phyloP scores from a whole-genome alignment of 140 eudicot species.

The Ambrosia hybrid region DNA sequence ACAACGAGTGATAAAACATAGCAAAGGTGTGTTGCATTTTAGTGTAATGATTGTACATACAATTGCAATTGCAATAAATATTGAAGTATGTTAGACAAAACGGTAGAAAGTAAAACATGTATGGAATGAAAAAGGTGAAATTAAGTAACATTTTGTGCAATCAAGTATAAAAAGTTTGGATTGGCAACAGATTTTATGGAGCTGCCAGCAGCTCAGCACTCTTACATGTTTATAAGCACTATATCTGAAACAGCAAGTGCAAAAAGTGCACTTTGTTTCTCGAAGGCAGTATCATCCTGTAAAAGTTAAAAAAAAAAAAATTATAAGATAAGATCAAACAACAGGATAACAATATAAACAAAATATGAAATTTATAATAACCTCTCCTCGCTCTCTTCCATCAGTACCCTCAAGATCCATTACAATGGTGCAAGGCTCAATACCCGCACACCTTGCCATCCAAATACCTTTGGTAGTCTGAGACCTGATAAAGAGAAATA shows the following conservation, averaged over 20 bases:
- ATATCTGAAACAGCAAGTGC: constrained; percentile 98
- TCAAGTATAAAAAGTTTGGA: background rate
- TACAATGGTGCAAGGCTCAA: constrained; percentile 95
- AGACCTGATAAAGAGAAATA: constrained; percentile 45
- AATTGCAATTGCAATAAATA: background rate
- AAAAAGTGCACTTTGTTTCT: constrained; percentile 96
- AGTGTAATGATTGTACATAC: too few relatives aligned
- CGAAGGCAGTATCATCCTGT: constrained; percentile 95
- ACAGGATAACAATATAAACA: background rate
- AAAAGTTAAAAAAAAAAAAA: constrained; percentile 14
- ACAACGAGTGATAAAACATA: background rate
- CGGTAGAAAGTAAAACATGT: background rate
- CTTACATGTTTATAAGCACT: constrained; percentile 98
- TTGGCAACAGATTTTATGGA: background rate
- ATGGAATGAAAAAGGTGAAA: background rate
- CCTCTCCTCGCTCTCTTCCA: constrained; percentile 99
- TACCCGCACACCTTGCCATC: constrained; percentile 85
- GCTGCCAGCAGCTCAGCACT: constrained; percentile 1
- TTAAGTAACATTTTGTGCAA: background rate
- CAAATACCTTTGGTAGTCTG: constrained; percentile 99
- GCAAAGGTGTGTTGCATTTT: too few relatives aligned
- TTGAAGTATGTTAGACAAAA: background rate
- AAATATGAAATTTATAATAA: constrained; percentile 14
- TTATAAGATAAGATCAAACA: background rate
- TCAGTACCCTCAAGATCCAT: constrained; percentile 99